A percentile compares a stretch with the other conserved stretches of the same genome.
phyloP scores from a whole-genome alignment of 148 eudicot genomes.

The Persicaria tinctoria region DNA sequence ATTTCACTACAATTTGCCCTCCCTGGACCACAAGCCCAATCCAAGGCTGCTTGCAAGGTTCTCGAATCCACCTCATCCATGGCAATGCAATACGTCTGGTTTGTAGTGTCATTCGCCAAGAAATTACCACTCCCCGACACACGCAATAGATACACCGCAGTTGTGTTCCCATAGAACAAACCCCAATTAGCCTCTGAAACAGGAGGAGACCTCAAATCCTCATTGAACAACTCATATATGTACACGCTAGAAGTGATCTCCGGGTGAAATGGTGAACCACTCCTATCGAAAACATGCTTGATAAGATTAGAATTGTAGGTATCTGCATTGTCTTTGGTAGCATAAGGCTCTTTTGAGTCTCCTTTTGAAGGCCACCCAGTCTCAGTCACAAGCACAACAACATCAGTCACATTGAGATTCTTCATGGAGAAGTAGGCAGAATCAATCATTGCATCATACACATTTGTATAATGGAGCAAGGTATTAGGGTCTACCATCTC shows the following conservation, averaged over 20 bases:
- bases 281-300: conserved; percentile 54
- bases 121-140: conserved; percentile 77
- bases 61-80: conserved; percentile 52
- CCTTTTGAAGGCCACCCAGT: conserved; percentile 96
- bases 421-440: conserved; percentile 78
- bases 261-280: conserved; percentile 77
- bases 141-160: conserved; percentile 64
- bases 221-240: conserved; percentile 81
- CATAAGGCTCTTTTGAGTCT: conserved; percentile 84
- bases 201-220: conserved; percentile 83
- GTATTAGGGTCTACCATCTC: conserved; percentile 97
- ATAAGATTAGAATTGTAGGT: conserved; percentile 82
- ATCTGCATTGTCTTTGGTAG: conserved; percentile 67
- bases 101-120: conserved; percentile 84
- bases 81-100: conserved; percentile 73
- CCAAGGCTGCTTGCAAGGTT: conserved; percentile 76
- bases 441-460: conserved; percentile 89
- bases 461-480: conserved; percentile 83
- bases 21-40: conserved; percentile 99
- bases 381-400: conserved; percentile 70
- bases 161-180: conserved; percentile 66
- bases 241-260: conserved; percentile 69
- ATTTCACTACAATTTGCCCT: conserved; percentile 81
- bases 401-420: conserved; percentile 69
- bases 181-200: conserved; percentile 96